phyloP scores from a whole-genome alignment of 192 early-diverging fungal species.

The Umbelopsis ramanniana region DNA sequence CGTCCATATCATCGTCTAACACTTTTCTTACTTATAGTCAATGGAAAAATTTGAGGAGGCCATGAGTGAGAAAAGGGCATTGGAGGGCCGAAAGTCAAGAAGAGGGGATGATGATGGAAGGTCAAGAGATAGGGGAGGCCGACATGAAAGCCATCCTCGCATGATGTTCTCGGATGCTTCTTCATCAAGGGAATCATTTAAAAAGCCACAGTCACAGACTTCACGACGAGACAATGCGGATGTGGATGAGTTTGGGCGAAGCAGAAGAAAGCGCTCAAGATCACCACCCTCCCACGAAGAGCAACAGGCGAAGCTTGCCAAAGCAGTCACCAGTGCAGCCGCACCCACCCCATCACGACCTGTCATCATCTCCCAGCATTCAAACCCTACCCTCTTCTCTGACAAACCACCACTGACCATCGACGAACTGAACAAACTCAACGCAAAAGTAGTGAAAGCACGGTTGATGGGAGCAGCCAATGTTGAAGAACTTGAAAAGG shows the following conservation, averaged over 20 bases:
- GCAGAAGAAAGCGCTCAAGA: conserved; percentile 14
- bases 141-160: conserved; percentile 19
- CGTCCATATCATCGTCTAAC: background rate
- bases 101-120: conserved; percentile 20
- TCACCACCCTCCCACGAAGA: conserved; percentile 1
- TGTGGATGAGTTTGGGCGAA: conserved; percentile 41
- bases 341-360: conserved; percentile 4
- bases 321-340: background rate
- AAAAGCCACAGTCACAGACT: conserved; percentile 6
- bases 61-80: conserved; percentile 62
- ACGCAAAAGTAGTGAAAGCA: conserved; percentile 81
- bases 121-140: conserved; percentile 9
- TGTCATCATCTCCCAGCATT: conserved; percentile 30
- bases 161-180: conserved; percentile 39
- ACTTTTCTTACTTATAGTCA: conserved; percentile 40
- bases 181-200: conserved; percentile 1
- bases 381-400: conserved; percentile 18
- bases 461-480: conserved; percentile 69
- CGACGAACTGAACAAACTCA: conserved; percentile 86
- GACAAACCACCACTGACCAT: conserved; percentile 44
- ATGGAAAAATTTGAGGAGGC: conserved; percentile 69
- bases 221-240: conserved; percentile 10
- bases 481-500: conserved; percentile 64
- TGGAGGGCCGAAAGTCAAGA: conserved; percentile 50
- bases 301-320: background rate